Percentiles rank a stretch among this genome's conserved stretches.
Evolutionary conservation across 1,139 yeast species (phyloP).

Genomic region (Taphrina deformans): DNA sequence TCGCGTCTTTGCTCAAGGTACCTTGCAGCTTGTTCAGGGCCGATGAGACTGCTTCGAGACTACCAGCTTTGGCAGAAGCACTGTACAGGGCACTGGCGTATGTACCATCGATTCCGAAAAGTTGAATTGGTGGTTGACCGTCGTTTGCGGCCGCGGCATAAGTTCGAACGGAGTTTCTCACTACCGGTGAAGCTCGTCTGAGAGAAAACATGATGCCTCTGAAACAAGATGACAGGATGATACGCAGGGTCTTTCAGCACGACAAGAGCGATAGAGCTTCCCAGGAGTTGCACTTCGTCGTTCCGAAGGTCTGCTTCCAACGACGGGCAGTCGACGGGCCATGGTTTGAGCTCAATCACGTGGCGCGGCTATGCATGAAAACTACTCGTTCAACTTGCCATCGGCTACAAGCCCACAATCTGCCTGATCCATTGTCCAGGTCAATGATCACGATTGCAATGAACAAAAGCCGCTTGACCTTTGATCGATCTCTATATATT

Average conservation of each 20-base stretch:
- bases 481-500: too few species aligned
- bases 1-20: slow-evolving; percentile 62
- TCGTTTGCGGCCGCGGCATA: slow-evolving; percentile 32
- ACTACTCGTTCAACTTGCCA: too few species aligned
- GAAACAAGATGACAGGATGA: not conserved
- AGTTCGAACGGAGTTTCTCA: slow-evolving; percentile 12
- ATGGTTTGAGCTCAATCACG: too few species aligned
- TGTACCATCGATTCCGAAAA: slow-evolving; percentile 94
- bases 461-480: too few species aligned
- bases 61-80: slow-evolving; percentile 82
- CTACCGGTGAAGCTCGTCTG: slow-evolving; percentile 19
- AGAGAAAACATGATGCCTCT: slow-evolving; percentile 9
- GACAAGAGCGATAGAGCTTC: not conserved
- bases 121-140: slow-evolving; percentile 76
- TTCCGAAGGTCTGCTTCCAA: too few species aligned
- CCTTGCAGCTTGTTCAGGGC: slow-evolving; percentile 62
- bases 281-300: not conserved
- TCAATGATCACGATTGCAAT: too few species aligned
- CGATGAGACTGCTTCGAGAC: slow-evolving; percentile 69
- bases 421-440: too few species aligned
- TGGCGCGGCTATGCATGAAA: too few species aligned
- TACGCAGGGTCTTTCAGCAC: not conserved
- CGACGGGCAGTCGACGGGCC: too few species aligned
- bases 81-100: slow-evolving; percentile 73
- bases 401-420: too few species aligned